A percentile compares a stretch with the other conserved stretches of the same genome.
These are phyloP conservation scores for Tubosaeta brunneosetosa DNA, from an alignment of 768 basidiomycete genomes.

Conservation along the genomic window DNA sequence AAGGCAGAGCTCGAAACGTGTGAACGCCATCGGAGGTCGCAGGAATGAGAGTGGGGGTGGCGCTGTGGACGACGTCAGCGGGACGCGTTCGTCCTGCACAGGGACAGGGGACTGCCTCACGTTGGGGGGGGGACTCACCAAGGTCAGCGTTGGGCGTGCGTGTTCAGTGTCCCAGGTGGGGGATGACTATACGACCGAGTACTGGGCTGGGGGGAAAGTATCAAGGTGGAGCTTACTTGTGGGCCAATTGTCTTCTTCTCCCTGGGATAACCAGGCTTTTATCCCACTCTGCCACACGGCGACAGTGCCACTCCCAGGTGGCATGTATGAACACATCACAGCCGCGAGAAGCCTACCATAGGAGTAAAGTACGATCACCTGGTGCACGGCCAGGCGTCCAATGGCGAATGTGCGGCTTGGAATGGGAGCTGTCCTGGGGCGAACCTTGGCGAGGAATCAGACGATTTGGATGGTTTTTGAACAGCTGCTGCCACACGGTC, in stretches of 20 bases:
- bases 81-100: neutral
- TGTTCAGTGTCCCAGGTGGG: neutral
- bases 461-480: constrained; percentile 5
- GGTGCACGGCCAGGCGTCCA: constrained; percentile 8
- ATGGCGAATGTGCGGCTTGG: constrained; percentile 3
- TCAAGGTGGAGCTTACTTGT: constrained; percentile 11
- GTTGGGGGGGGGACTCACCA: neutral
- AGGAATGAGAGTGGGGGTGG: neutral
- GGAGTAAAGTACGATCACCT: constrained; percentile 11
- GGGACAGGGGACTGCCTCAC: neutral
- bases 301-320: constrained; percentile 27
- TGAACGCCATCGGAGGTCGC: constrained; percentile 13
- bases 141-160: neutral
- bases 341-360: constrained; percentile 21
- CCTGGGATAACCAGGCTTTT: constrained; percentile 9
- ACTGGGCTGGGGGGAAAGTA: neutral
- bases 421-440: neutral
- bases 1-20: constrained; percentile 23
- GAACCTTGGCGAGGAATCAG: neutral
- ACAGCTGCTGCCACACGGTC: neutral
- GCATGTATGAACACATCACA: constrained; percentile 18
- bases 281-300: constrained; percentile 23
- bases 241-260: constrained; percentile 1
- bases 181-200: neutral
- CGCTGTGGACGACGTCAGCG: constrained; percentile 5